Evolutionary conservation across 2,329 filamentous ascomycete species (phyloP).

Genomic region (Paradendryphiella salina): DNA sequence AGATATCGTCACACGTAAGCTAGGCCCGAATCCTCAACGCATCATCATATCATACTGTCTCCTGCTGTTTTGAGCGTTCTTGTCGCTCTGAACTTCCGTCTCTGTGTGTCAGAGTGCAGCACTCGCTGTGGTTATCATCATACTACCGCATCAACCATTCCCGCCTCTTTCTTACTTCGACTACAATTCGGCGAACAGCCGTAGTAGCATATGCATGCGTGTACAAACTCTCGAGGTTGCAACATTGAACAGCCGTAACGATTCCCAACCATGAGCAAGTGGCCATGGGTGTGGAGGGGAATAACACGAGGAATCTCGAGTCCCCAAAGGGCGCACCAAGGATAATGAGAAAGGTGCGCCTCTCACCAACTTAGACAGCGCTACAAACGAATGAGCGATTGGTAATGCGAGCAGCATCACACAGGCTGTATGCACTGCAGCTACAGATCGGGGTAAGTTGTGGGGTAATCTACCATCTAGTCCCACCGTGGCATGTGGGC

Average conservation of each 20-base stretch:
- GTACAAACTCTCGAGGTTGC: too few relatives aligned
- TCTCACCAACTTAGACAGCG: conserved; percentile 2
- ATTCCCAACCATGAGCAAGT: neutral
- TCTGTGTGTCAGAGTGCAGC: too few relatives aligned
- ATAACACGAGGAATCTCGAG: neutral
- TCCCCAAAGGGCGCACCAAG: neutral
- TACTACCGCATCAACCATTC: too few relatives aligned
- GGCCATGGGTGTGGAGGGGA: neutral
- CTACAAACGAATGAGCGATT: neutral
- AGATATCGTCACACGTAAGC: neutral
- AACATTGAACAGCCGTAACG: too few relatives aligned
- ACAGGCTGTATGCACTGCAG: conserved; percentile 5
- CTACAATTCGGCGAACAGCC: too few relatives aligned
- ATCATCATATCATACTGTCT: too few relatives aligned
- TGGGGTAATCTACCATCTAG: conserved; percentile 4
- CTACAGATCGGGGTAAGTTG: conserved; percentile 2
- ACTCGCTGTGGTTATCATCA: too few relatives aligned
- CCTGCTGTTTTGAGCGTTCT: too few relatives aligned
- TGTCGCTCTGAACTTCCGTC: too few relatives aligned
- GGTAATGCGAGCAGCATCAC: conserved; percentile 1
- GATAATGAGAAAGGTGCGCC: neutral
- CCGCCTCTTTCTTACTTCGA: too few relatives aligned
- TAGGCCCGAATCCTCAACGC: too few relatives aligned
- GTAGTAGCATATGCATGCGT: too few relatives aligned
- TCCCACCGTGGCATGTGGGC: conserved; percentile 3